Conservation (phyloP, 2,329 filamentous ascomycete species). For the Penicillium sclerotiorum region DNA sequence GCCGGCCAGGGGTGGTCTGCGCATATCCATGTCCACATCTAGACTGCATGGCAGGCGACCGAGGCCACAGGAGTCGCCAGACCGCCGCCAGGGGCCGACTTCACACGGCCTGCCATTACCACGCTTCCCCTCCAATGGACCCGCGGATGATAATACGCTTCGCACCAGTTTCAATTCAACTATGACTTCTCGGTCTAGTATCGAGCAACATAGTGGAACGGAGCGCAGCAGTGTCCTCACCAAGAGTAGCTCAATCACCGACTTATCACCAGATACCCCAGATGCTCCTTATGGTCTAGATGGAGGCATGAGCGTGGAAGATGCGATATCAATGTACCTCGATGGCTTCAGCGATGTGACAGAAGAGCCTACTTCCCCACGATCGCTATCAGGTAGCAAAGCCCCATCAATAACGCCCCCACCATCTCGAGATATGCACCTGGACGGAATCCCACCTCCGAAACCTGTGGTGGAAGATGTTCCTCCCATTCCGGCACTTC, state of each 20-base stretch:
- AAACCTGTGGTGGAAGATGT: conserved; percentile 23
- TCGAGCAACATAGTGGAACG: conserved; percentile 63
- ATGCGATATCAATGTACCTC: conserved; percentile 63
- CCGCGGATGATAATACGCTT: conserved; percentile 40
- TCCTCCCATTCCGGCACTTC: conserved; percentile 24
- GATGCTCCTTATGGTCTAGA: conserved; percentile 63
- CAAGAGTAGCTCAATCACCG: conserved; percentile 72
- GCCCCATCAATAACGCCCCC: conserved; percentile 31
- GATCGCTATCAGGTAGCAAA: conserved; percentile 36
- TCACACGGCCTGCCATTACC: conserved; percentile 31
- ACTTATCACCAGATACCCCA: conserved; percentile 63
- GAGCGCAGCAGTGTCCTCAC: conserved; percentile 82
- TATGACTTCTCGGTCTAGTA: conserved; percentile 62
- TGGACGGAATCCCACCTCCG: conserved; percentile 30
- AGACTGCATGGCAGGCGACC: conserved; percentile 34
- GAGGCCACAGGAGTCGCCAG: conserved; percentile 27
- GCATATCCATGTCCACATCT: conserved; percentile 42
- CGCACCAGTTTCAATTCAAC: conserved; percentile 64
- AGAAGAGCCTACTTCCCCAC: conserved; percentile 39
- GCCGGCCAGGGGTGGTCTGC: conserved; percentile 31
- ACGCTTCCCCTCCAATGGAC: conserved; percentile 34
- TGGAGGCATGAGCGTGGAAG: conserved; percentile 60
- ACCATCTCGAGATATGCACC: conserved; percentile 29
- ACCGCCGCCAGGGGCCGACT: conserved; percentile 27
- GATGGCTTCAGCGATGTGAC: conserved; percentile 57